phyloP scores from a whole-genome alignment of 257 asterid genomes.

The Salvia rosmarinus region DNA sequence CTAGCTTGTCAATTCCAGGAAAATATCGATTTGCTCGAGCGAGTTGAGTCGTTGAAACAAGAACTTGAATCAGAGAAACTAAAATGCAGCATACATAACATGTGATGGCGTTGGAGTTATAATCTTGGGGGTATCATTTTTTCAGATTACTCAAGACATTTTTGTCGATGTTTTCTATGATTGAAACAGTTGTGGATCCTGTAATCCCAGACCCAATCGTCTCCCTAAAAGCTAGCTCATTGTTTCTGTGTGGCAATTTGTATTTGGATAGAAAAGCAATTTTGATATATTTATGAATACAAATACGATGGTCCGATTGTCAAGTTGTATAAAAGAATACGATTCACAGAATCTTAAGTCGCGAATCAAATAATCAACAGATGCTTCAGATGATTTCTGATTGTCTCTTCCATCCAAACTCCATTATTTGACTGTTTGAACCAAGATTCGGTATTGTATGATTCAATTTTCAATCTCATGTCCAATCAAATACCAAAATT shows the following conservation, averaged over 20 bases:
- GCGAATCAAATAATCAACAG: too few species aligned
- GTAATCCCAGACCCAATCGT: not conserved
- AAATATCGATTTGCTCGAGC: constrained; percentile 77
- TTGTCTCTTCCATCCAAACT: not conserved
- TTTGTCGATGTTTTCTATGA: not conserved
- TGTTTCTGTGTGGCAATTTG: not conserved
- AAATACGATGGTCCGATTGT: too few species aligned
- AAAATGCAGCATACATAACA: constrained; percentile 55
- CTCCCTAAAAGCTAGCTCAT: not conserved
- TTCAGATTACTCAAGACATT: not conserved
- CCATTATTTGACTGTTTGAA: not conserved
- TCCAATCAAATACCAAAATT: not conserved
- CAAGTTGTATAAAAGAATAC: too few species aligned
- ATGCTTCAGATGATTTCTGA: too few species aligned
- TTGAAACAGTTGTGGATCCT: not conserved
- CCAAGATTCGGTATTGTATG: not conserved
- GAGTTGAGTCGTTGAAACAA: constrained; percentile 75
- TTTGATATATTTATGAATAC: too few species aligned
- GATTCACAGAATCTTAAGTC: too few species aligned
- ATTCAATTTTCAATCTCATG: not conserved
- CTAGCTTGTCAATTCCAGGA: constrained; percentile 52
- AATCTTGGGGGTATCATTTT: not conserved
- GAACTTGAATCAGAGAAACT: constrained; percentile 80
- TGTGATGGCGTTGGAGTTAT: constrained; percentile 28
- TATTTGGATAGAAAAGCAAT: too few species aligned